phyloP scores from a whole-genome alignment of 2,329 filamentous ascomycete genomes.

The Hymenoscyphus occultus region DNA sequence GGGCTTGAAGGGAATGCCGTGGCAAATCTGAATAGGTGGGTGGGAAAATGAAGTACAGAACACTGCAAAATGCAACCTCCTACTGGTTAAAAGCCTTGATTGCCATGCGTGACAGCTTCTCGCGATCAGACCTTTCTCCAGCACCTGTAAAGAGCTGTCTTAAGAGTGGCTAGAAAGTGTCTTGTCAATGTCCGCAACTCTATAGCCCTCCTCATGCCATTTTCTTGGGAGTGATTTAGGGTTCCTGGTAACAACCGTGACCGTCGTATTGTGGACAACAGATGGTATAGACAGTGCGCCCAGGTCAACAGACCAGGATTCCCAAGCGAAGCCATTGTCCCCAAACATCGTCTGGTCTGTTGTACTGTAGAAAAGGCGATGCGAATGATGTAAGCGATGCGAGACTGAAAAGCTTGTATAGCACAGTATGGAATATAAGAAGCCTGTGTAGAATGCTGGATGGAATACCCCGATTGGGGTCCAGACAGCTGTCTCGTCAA shows the following conservation, averaged over 20 bases:
- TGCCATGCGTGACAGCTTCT: too few relatives aligned
- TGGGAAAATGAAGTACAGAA: too few relatives aligned
- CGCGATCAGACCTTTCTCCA: too few relatives aligned
- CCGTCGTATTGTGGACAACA: background rate
- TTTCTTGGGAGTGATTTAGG: background rate
- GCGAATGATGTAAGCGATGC: background rate
- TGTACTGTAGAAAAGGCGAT: background rate
- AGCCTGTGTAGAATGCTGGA: background rate
- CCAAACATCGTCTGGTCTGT: background rate
- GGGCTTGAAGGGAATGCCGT: too few relatives aligned
- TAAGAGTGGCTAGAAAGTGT: too few relatives aligned
- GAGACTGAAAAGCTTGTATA: background rate
- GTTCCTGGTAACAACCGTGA: background rate
- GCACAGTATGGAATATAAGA: background rate
- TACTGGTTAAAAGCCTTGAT: too few relatives aligned
- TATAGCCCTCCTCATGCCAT: too few relatives aligned
- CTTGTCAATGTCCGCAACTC: too few relatives aligned
- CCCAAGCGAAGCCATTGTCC: background rate
- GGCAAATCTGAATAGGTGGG: too few relatives aligned
- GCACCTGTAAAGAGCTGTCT: too few relatives aligned
- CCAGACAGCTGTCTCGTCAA: background rate
- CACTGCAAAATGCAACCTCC: too few relatives aligned
- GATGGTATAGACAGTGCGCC: background rate
- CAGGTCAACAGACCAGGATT: background rate
- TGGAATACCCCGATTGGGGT: background rate